Base-by-base conservation (phyloP, 257 asterid genomes). In the Galeopsis tetrahit region DNA sequence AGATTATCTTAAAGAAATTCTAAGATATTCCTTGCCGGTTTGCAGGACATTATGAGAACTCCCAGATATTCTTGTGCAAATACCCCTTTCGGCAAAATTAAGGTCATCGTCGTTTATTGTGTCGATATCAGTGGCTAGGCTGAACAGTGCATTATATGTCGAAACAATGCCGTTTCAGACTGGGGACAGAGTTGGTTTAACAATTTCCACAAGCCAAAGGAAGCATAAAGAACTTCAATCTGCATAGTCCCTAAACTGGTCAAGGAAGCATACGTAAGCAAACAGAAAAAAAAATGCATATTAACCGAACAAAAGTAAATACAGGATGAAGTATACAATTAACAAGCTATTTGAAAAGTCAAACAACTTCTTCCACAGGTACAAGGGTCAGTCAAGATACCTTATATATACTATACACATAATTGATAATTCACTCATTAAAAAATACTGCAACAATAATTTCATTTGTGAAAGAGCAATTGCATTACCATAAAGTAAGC, bases 131-230 rank as follows among this genome's bases (percentile, higher is more conserved):
- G 28, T 21, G 1, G 28, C 28, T 21, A 21, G 28, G 1, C 28
- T 21, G 28, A 21, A 21, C 28, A 21, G 1, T 21, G 28, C 96
- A 61, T 85, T 36, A 97, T 91, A 71, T 93, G 89, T 65, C 91
- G 80, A 65, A 79, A 53, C 78, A 93, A 79, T 43, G 87, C 87
- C 82, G 82, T 87, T 84, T 93, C 98, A 7, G 97, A 91, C 74
- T 89, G 92, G 44, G 84, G 82, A 65, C 96, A 84, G 73, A 61
- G 96, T 87, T 49, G 98, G 98, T 79, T 93, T 91, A 70, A 93
- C 78, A 71, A 93, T 85, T 79, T 93, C 98, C 65, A 93, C 96
- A 1, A 97, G 98, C 76, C 98, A 77, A 67, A 60, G 71, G 60
- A 78, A 51, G 69, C 65, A 61, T 21, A 21, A 21, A 21, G 28